phyloP scores from a whole-genome alignment of 2,329 filamentous ascomycete species.

The Emericellopsis atlantica region DNA sequence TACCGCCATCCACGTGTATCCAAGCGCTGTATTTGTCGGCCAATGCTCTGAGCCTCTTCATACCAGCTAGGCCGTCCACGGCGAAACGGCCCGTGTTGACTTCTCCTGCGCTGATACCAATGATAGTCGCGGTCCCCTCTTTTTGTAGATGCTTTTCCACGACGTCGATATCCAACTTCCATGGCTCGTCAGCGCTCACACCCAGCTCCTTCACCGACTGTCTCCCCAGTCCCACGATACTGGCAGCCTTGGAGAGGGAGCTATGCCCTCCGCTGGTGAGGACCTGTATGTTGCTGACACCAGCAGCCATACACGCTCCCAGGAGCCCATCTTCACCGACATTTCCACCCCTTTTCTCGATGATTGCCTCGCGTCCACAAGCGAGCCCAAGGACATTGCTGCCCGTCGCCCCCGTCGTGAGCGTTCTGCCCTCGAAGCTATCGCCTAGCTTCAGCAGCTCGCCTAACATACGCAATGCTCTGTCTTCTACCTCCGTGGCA shows the following conservation, averaged over 20 bases:
- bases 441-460: conserved; percentile 52
- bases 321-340: conserved; percentile 62
- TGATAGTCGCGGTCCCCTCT: conserved; percentile 51
- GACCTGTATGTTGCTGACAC: conserved; percentile 58
- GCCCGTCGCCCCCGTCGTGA: conserved; percentile 54
- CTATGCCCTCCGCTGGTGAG: conserved; percentile 77
- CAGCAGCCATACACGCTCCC: conserved; percentile 49
- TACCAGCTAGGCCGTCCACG: conserved; percentile 42
- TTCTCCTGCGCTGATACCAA: conserved; percentile 74
- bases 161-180: conserved; percentile 55
- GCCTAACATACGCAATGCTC: conserved; percentile 55
- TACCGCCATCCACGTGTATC: conserved; percentile 78
- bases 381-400: conserved; percentile 72
- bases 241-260: conserved; percentile 72
- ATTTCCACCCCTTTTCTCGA: conserved; percentile 23
- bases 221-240: conserved; percentile 68
- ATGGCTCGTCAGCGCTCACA: conserved; percentile 38
- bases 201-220: conserved; percentile 50
- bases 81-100: conserved; percentile 84
- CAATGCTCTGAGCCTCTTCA: conserved; percentile 49
- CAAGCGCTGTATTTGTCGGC: conserved; percentile 66
- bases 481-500: conserved; percentile 64
- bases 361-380: conserved; percentile 50
- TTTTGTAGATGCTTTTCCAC: conserved; percentile 47
- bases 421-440: conserved; percentile 40